phyloP scores from a whole-genome alignment of 176 grass and related monocot genomes.

The Eragrostis curvula region DNA sequence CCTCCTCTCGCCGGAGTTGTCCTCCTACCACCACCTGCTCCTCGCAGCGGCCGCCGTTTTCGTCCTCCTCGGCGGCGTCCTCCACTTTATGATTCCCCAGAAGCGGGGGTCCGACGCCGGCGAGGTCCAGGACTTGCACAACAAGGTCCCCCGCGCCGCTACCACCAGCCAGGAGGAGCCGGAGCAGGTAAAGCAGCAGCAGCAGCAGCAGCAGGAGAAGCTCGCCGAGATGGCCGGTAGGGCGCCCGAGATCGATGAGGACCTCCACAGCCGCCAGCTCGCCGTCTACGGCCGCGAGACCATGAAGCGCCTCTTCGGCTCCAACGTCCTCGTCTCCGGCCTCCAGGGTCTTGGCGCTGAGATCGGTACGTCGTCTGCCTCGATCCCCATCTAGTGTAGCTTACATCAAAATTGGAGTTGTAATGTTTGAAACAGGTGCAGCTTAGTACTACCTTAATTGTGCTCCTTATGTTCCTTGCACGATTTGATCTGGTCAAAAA shows the following conservation, averaged over 20 bases:
- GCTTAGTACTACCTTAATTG: not conserved
- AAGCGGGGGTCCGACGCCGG: slow-evolving; percentile 59
- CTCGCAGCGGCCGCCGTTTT: slow-evolving; percentile 54
- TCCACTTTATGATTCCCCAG: slow-evolving; percentile 74
- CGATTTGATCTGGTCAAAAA: not conserved
- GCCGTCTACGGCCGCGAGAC: slow-evolving; percentile 90
- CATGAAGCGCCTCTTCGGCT: slow-evolving; percentile 88
- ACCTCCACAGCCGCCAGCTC: slow-evolving; percentile 89
- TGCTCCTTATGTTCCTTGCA: not conserved
- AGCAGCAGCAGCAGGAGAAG: not conserved
- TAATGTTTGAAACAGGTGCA: not conserved
- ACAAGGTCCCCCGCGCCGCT: slow-evolving; percentile 57
- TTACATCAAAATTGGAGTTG: not conserved
- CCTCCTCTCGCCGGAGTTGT: not conserved
- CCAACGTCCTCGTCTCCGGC: slow-evolving; percentile 84
- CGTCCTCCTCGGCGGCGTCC: slow-evolving; percentile 50
- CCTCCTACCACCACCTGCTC: slow-evolving; percentile 21
- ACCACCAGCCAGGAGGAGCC: not conserved
- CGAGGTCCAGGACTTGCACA: slow-evolving; percentile 64
- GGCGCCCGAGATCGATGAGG: slow-evolving; percentile 79
- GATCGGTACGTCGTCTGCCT: slow-evolving; percentile 51
- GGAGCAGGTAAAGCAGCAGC: not conserved
- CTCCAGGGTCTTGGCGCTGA: slow-evolving; percentile 80
- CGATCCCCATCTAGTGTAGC: not conserved
- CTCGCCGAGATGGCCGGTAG: slow-evolving; percentile 31